These are phyloP conservation scores for Ceratocystis eucalypticola DNA, from an alignment of 2,329 filamentous ascomycete species.

Conservation along the genomic window DNA sequence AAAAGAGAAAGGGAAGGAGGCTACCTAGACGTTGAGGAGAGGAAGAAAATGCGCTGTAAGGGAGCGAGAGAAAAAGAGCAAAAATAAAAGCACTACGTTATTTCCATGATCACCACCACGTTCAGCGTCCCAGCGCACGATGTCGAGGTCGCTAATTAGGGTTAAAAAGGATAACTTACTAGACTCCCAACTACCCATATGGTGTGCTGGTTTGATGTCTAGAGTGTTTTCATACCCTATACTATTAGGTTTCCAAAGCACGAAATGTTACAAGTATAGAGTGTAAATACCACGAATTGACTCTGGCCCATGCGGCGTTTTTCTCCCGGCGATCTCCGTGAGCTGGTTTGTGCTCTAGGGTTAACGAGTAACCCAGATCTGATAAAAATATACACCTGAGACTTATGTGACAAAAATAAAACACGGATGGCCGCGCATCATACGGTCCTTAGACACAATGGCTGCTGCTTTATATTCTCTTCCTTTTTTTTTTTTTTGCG, in stretches of 20 bases:
- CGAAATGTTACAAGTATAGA: not conserved
- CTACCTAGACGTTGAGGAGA: not conserved
- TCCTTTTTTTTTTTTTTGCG: not conserved
- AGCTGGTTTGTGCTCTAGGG: conserved; percentile 7
- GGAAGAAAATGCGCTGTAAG: no score
- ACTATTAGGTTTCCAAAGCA: no score
- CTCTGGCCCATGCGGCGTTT: conserved; percentile 2
- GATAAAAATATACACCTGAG: conserved; percentile 5
- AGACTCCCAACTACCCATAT: no score
- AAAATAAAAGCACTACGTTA: not conserved
- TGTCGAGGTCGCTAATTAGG: not conserved
- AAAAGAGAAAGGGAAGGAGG: not conserved
- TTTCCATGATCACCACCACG: not conserved
- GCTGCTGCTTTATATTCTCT: not conserved
- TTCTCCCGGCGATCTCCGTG: conserved; percentile 2
- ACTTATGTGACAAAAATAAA: conserved; percentile 5
- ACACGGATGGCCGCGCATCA: not conserved
- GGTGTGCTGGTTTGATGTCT: no score
- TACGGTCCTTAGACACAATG: not conserved
- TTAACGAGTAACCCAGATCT: conserved; percentile 1
- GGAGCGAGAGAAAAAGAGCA: not conserved
- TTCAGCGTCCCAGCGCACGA: not conserved
- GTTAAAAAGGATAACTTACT: not conserved
- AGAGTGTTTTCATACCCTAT: no score
- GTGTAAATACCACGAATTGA: not conserved